These are phyloP conservation scores for Podaxis sp. DNA, from an alignment of 768 basidiomycete species.

Conservation along the genomic window DNA sequence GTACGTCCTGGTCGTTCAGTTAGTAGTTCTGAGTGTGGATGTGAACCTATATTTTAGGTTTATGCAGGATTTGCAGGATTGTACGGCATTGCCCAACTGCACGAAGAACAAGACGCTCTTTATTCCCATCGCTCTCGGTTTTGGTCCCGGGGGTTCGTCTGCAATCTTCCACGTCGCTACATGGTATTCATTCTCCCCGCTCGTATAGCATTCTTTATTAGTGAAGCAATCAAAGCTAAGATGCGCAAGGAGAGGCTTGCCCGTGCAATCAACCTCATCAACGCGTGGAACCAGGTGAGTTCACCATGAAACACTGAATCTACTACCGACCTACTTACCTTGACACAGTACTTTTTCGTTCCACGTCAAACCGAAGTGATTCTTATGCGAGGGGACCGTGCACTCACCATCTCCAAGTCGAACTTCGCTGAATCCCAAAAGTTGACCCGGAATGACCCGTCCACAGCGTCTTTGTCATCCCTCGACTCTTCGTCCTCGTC, in stretches of 20 bases:
- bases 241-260: not conserved
- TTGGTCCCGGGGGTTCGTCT: conserved; percentile 1
- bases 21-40: not conserved
- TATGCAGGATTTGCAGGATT: conserved; percentile 5
- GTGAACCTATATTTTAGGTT: not conserved
- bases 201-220: conserved; percentile 1
- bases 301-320: not conserved
- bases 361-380: conserved; percentile 7
- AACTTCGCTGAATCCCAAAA: not conserved
- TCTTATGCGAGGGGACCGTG: conserved; percentile 5
- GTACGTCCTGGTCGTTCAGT: not conserved
- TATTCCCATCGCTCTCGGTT: not conserved
- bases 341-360: conserved; percentile 5
- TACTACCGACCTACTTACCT: not conserved
- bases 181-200: not conserved
- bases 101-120: not conserved
- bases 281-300: conserved; percentile 10
- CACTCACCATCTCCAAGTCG: not conserved
- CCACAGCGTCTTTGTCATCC: not conserved
- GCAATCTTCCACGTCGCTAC: not conserved
- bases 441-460: not conserved
- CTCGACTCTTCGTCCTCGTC: not conserved
- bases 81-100: not conserved
- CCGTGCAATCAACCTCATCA: conserved; percentile 6
- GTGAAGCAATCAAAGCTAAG: not conserved